Base-by-base conservation (phyloP, 306 rosid species). In the Lathyrus aphaca region DNA sequence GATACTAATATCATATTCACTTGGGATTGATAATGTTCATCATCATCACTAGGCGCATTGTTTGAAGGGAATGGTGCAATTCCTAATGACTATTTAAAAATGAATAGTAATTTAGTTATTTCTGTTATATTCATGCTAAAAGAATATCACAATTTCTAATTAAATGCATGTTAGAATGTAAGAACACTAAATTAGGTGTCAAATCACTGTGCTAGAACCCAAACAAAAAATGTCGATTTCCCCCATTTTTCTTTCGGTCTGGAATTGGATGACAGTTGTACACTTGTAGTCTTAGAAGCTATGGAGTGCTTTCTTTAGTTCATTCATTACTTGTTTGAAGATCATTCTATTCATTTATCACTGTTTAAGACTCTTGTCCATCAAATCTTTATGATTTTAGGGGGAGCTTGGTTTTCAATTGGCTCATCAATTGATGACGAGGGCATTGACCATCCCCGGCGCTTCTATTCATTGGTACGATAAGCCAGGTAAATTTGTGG, bases 401-500 rank as follows among this genome's bases (percentile, higher is more conserved):
- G 97, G 96, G 77, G 94, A 88, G 70, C 74, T 60, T 77, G 97
- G 94, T 80, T 85, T 91, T 80, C 55, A 11, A 39, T 70, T 86
- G 81, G 98, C 97, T 43, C 83, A 85, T 80, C 86, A 86, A 78
- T 77, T 87, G 68, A 88, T 88, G 48, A 75, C 49, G 71, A 88
- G 87, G 80, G 88, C 96, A 39, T 61, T 88, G 82, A 23, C 76
- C 27, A 73, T 83, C 71, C 83, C 91, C 15, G 87, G 96, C 50
- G 95, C 96, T 18, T 67, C 87, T 73, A 87, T 94, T 71, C 96
- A 91, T 89, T 94, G 99, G 99, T 94, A 94, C 73, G 88, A 91
- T 59, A 91, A 94, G 69, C 91, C 97, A 79, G 99, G 99, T 88
- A 55, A 79, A 77, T 25, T 75, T 81, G 69, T 77, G 19, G 37